These are phyloP conservation scores for Penicillium angulare DNA, from an alignment of 495 filamentous ascomycete species.

Conservation along the genomic window DNA sequence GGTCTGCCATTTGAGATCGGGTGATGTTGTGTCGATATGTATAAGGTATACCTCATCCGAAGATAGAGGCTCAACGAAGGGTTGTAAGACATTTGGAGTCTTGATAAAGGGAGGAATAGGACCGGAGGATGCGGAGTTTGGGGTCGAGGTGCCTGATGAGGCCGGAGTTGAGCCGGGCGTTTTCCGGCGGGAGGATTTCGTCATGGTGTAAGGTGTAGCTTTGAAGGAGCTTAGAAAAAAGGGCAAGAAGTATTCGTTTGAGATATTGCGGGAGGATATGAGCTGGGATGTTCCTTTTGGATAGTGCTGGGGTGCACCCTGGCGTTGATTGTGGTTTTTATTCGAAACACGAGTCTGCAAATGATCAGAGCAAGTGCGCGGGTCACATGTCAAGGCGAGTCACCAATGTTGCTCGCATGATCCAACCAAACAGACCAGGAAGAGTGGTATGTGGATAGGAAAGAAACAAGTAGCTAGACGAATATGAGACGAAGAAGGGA, in stretches of 20 bases:
- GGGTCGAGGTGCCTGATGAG: slow-evolving; percentile 37
- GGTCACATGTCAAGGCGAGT: slow-evolving; percentile 33
- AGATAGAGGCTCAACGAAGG: slow-evolving; percentile 61
- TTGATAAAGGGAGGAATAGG: slow-evolving; percentile 62
- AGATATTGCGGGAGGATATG: not conserved
- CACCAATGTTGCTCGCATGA: not conserved
- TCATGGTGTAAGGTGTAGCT: slow-evolving; percentile 22
- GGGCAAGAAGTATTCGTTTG: too few species aligned
- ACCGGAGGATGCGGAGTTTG: slow-evolving; percentile 33
- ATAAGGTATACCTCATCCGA: slow-evolving; percentile 70
- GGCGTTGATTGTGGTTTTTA: slow-evolving; percentile 5
- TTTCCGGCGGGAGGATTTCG: slow-evolving; percentile 36
- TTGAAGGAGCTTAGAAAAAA: not conserved
- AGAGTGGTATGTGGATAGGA: too few species aligned
- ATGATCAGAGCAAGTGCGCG: slow-evolving; percentile 28
- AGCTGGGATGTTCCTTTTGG: not conserved
- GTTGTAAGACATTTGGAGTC: slow-evolving; percentile 55
- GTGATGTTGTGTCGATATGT: slow-evolving; percentile 67
- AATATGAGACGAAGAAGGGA: not conserved
- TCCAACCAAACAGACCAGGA: not conserved
- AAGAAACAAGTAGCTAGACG: too few species aligned
- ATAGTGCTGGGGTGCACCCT: not conserved
- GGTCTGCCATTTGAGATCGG: slow-evolving; percentile 67
- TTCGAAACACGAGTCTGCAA: slow-evolving; percentile 10
- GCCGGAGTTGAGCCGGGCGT: slow-evolving; percentile 28